Conservation (phyloP, 2,329 filamentous ascomycete genomes). For the Diaporthe batatas region DNA sequence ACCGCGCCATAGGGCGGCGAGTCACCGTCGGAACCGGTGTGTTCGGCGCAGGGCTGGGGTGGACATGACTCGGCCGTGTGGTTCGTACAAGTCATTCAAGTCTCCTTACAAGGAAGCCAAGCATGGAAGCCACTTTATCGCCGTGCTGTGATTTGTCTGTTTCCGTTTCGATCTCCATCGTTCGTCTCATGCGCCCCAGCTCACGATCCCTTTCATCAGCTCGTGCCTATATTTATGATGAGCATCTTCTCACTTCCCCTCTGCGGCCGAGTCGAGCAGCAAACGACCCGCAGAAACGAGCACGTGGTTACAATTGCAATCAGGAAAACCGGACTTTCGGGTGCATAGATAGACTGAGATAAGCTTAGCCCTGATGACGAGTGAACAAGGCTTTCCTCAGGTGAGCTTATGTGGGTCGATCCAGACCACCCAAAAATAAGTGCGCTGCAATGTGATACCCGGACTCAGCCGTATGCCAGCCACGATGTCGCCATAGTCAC, state of each 20-base stretch:
- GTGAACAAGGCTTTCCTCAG: neutral
- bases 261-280: conserved; percentile 22
- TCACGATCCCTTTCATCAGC: conserved; percentile 19
- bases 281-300: conserved; percentile 23
- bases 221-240: conserved; percentile 28
- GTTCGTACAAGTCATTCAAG: conserved; percentile 33
- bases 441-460: neutral
- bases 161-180: conserved; percentile 29
- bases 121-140: conserved; percentile 30
- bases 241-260: conserved; percentile 14
- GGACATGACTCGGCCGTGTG: conserved; percentile 24
- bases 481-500: neutral
- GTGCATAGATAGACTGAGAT: neutral
- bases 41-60: conserved; percentile 28
- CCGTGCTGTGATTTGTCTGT: conserved; percentile 11
- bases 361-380: conserved; percentile 19
- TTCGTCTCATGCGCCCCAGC: conserved; percentile 32
- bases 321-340: conserved; percentile 9
- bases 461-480: neutral
- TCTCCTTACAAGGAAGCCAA: conserved; percentile 28
- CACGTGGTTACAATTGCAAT: conserved; percentile 11
- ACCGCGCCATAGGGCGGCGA: conserved; percentile 13
- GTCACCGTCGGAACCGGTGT: conserved; percentile 17
- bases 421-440: conserved; percentile 6
- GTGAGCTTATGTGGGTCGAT: conserved; percentile 11